phyloP scores from a whole-genome alignment of 257 asterid genomes.

The Solanum clarkiae region DNA sequence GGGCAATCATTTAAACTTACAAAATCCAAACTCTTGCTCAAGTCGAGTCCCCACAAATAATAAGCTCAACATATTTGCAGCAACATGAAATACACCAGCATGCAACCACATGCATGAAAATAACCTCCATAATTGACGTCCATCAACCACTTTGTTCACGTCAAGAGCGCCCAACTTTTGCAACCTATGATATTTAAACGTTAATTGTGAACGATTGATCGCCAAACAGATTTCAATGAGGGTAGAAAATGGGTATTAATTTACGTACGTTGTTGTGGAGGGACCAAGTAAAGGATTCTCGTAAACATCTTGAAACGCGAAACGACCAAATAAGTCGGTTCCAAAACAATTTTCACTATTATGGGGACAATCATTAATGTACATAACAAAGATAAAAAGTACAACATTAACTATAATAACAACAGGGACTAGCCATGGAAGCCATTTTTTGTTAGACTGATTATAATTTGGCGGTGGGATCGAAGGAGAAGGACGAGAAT shows the following conservation, averaged over 20 bases:
- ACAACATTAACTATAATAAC: conserved; percentile 34
- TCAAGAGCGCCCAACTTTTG: conserved; percentile 27
- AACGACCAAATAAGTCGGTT: conserved; percentile 38
- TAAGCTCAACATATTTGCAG: conserved; percentile 38
- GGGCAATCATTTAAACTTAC: conserved; percentile 4
- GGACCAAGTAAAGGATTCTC: conserved; percentile 97
- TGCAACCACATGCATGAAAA: conserved; percentile 35
- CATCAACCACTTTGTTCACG: conserved; percentile 12
- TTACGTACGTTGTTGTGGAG: conserved; percentile 53
- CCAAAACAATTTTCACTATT: conserved; percentile 38
- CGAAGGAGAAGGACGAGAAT: not conserved
- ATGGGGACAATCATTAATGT: conserved; percentile 62
- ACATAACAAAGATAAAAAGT: conserved; percentile 47
- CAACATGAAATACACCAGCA: conserved; percentile 36
- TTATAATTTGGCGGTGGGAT: conserved; percentile 6
- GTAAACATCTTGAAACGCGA: conserved; percentile 56
- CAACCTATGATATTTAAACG: conserved; percentile 2
- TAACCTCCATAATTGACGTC: conserved; percentile 21
- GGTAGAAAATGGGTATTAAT: not conserved
- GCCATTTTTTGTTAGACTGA: conserved; percentile 45
- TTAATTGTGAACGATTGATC: too few relatives aligned
- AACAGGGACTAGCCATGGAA: conserved; percentile 82
- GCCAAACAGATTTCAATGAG: not conserved
- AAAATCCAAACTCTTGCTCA: conserved; percentile 40
- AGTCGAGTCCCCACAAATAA: conserved; percentile 32